phyloP scores from a whole-genome alignment of 2,329 filamentous ascomycete genomes.

The Epichloe typhina region DNA sequence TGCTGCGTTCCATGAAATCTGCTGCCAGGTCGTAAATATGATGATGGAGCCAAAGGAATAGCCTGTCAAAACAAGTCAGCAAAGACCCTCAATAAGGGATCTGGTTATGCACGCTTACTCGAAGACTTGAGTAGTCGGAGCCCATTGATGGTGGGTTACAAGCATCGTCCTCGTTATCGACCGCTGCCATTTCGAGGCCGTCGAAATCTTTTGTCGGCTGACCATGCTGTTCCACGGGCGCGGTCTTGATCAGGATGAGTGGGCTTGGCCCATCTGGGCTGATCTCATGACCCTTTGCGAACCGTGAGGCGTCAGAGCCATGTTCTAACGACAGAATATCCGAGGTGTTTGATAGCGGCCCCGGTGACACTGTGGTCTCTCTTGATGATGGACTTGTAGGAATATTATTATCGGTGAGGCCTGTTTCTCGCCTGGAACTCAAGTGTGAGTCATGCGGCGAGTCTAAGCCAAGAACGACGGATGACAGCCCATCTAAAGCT shows the following conservation, averaged over 20 bases:
- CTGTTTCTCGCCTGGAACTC: neutral
- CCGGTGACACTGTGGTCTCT: slow-evolving; percentile 31
- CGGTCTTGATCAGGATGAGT: neutral
- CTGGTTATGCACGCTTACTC: slow-evolving; percentile 16
- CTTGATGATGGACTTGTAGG: slow-evolving; percentile 21
- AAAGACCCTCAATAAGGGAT: slow-evolving; percentile 6
- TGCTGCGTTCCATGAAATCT: slow-evolving; percentile 84
- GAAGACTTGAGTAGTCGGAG: slow-evolving; percentile 22
- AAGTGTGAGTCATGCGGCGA: neutral
- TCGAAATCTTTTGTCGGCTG: slow-evolving; percentile 12
- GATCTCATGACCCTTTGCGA: slow-evolving; percentile 20
- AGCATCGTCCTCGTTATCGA: slow-evolving; percentile 14
- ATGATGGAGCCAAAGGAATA: slow-evolving; percentile 68
- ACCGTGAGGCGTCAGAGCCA: slow-evolving; percentile 14
- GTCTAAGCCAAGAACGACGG: slow-evolving; percentile 9
- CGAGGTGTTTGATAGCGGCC: slow-evolving; percentile 22
- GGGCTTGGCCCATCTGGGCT: slow-evolving; percentile 5
- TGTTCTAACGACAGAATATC: slow-evolving; percentile 21
- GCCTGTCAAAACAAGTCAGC: slow-evolving; percentile 32
- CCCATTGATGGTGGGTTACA: slow-evolving; percentile 24
- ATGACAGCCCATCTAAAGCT: slow-evolving; percentile 11
- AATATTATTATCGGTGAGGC: slow-evolving; percentile 10
- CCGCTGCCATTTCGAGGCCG: slow-evolving; percentile 11
- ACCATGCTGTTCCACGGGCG: neutral
- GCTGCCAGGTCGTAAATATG: slow-evolving; percentile 75